phyloP scores from a whole-genome alignment of 805 yeast species.

The Wickerhamiella parazyma region DNA sequence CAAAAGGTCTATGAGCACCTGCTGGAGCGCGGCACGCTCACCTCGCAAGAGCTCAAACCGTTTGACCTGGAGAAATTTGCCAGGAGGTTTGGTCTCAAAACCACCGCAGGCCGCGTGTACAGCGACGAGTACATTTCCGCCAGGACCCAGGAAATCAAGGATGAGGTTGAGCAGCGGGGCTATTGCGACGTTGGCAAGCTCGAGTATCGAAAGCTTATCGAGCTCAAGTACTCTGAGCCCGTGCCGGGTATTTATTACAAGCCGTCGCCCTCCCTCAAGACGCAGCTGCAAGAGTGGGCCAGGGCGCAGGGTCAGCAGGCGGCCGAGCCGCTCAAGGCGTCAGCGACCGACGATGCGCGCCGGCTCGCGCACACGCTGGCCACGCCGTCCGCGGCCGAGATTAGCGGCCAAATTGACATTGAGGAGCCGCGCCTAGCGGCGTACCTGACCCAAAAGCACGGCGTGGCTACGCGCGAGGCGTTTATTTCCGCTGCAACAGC shows the following conservation, averaged over 20 bases:
- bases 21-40: slow-evolving; percentile 1
- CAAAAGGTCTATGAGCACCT: slow-evolving; percentile 1
- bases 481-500: slow-evolving; percentile 7
- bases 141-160: neutral
- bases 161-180: slow-evolving; percentile 7
- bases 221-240: slow-evolving; percentile 10
- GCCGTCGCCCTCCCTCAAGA: slow-evolving; percentile 2
- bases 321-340: neutral
- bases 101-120: slow-evolving; percentile 1
- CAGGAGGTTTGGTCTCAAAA: slow-evolving; percentile 4
- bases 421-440: neutral
- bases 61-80: slow-evolving; percentile 10
- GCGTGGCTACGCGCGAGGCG: slow-evolving; percentile 3
- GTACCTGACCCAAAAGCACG: neutral
- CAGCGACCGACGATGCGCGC: neutral
- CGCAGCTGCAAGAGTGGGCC: neutral
- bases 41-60: neutral
- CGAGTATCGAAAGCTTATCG: slow-evolving; percentile 1
- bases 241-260: slow-evolving; percentile 1
- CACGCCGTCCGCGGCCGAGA: slow-evolving; percentile 1
- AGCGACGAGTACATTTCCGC: slow-evolving; percentile 5
- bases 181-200: slow-evolving; percentile 13
- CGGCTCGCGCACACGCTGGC: neutral
- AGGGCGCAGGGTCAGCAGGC: neutral
- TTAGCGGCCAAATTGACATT: neutral